phyloP scores from a whole-genome alignment of 305 asterid genomes.

The Rubia tinctorum region DNA sequence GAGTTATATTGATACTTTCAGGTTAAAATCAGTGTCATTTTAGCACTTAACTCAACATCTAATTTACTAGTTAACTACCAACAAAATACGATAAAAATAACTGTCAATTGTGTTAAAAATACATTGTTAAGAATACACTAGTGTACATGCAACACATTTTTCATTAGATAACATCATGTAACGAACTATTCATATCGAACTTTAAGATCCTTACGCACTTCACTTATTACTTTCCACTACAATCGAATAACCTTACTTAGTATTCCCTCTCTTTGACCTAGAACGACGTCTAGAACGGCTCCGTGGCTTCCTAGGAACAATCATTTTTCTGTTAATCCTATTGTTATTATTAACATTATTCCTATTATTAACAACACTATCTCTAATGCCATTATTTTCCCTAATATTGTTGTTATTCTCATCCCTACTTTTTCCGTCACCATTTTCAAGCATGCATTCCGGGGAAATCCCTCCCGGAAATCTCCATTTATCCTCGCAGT shows the following conservation, averaged over 20 bases:
- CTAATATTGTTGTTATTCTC: background rate
- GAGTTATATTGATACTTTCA: too few species aligned
- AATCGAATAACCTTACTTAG: background rate
- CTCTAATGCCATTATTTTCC: background rate
- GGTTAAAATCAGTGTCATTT: too few species aligned
- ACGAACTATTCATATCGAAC: too few species aligned
- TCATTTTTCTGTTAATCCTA: background rate
- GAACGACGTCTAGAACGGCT: slow-evolving; percentile 1
- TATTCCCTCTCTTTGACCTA: background rate
- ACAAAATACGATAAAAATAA: too few species aligned
- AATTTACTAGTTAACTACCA: too few species aligned
- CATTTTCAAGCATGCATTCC: background rate
- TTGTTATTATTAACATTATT: background rate
- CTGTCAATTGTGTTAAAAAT: too few species aligned
- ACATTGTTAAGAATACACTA: too few species aligned
- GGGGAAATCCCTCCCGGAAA: slow-evolving; percentile 31
- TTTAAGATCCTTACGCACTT: too few species aligned
- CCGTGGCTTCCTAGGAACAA: background rate
- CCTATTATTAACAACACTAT: background rate
- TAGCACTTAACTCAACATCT: too few species aligned
- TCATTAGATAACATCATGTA: too few species aligned
- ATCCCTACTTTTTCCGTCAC: background rate
- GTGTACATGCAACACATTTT: too few species aligned
- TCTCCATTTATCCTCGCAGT: slow-evolving; percentile 47
- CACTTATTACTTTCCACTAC: too few species aligned